Conservation (phyloP, 176 grass and related monocot species). For the Raddia distichophylla region DNA sequence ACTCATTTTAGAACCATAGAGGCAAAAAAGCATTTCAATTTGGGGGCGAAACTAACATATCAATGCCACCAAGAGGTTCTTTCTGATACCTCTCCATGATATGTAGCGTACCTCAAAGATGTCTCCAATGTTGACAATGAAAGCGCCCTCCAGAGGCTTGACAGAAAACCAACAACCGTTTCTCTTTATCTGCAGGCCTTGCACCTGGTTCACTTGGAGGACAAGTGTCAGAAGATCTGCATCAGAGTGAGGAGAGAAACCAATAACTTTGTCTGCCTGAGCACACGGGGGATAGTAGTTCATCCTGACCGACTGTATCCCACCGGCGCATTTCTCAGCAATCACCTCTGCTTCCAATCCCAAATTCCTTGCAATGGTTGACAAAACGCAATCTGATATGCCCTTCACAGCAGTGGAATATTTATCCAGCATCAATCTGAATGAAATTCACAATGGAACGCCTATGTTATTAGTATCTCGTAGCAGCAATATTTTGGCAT, state of each 20-base stretch:
- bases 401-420: slow-evolving; percentile 55
- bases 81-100: neutral
- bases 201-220: slow-evolving; percentile 57
- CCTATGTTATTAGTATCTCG: neutral
- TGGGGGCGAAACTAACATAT: neutral
- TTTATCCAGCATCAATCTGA: slow-evolving; percentile 28
- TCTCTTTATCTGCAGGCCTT: slow-evolving; percentile 65
- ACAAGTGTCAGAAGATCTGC: slow-evolving; percentile 51
- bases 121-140: slow-evolving; percentile 71
- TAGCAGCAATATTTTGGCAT: neutral
- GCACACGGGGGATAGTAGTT: slow-evolving; percentile 72
- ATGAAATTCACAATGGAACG: neutral
- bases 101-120: slow-evolving; percentile 43
- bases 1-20: neutral
- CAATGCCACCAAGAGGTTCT: neutral
- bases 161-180: slow-evolving; percentile 53
- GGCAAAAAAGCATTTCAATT: neutral
- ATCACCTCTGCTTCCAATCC: slow-evolving; percentile 46
- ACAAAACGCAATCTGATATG: slow-evolving; percentile 46
- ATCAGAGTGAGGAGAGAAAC: slow-evolving; percentile 75
- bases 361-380: slow-evolving; percentile 46
- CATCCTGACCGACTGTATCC: slow-evolving; percentile 66
- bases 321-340: slow-evolving; percentile 4
- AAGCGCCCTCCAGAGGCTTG: slow-evolving; percentile 43
- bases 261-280: slow-evolving; percentile 49